These are phyloP conservation scores for Suillus plorans DNA, from an alignment of 768 basidiomycete genomes.

Conservation along the genomic window DNA sequence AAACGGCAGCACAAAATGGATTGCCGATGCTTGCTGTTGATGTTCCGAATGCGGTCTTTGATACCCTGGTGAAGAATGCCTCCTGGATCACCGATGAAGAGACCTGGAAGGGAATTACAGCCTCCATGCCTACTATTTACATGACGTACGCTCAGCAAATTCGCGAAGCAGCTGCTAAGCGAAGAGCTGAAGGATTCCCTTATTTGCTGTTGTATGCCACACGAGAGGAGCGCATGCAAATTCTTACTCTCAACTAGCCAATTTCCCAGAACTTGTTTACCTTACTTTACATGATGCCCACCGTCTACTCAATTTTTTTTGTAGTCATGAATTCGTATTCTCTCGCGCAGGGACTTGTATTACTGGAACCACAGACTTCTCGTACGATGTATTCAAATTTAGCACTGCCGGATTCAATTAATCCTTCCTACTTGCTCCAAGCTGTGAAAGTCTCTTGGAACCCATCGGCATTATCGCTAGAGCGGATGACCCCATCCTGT, in stretches of 20 bases:
- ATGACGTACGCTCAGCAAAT: constrained; percentile 65
- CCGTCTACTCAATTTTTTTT: too few relatives aligned
- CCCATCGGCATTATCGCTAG: constrained; percentile 40
- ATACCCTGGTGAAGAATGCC: constrained; percentile 54
- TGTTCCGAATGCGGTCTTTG: constrained; percentile 59
- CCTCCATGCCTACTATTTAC: constrained; percentile 55
- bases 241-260: constrained; percentile 42
- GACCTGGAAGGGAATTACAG: constrained; percentile 60
- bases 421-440: constrained; percentile 22
- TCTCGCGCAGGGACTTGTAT: not conserved
- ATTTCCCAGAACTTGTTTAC: not conserved
- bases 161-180: constrained; percentile 62
- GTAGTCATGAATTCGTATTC: not conserved
- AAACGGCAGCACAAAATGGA: constrained; percentile 55
- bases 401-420: not conserved
- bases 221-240: constrained; percentile 66
- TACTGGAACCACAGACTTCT: not conserved
- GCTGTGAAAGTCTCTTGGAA: constrained; percentile 42
- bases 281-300: not conserved
- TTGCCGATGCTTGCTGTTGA: constrained; percentile 75
- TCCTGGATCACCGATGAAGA: constrained; percentile 78
- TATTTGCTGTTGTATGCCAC: constrained; percentile 67
- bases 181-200: constrained; percentile 59
- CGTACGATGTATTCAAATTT: not conserved
- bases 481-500: constrained; percentile 34